These are phyloP conservation scores for Ettlia oleoabundans DNA, from an alignment of 139 green algal species.

Conservation along the genomic window DNA sequence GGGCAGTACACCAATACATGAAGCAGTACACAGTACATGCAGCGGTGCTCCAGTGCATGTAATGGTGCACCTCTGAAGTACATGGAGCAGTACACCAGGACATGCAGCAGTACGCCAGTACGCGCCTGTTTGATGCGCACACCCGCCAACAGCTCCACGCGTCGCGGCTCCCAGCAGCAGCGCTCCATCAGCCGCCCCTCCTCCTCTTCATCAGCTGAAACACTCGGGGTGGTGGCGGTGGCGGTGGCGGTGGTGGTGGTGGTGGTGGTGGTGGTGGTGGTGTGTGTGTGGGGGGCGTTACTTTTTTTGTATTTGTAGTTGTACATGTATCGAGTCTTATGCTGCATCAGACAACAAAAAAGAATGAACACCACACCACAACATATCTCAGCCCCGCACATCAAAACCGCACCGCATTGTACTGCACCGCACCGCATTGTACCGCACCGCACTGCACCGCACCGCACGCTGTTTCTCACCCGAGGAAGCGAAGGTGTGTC, in stretches of 20 bases:
- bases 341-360: too few species aligned
- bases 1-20: too few species aligned
- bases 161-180: slow-evolving; percentile 39
- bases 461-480: neutral
- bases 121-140: slow-evolving; percentile 32
- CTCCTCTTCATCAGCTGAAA: slow-evolving; percentile 31
- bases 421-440: neutral
- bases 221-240: neutral
- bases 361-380: too few species aligned
- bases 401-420: too few species aligned
- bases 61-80: neutral
- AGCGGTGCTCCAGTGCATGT: neutral
- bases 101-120: neutral
- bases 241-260: too few species aligned
- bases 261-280: too few species aligned
- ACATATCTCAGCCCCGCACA: too few species aligned
- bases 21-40: too few species aligned
- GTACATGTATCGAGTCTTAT: too few species aligned
- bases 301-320: too few species aligned
- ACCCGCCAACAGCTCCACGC: slow-evolving; percentile 19
- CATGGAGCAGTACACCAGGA: neutral
- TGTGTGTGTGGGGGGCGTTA: too few species aligned
- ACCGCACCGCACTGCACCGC: neutral
- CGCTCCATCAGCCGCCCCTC: slow-evolving; percentile 33
- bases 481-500: slow-evolving; percentile 40